A percentile compares a stretch with the other conserved stretches of the same genome.
Evolutionary conservation across 768 basidiomycete genomes (phyloP).

Genomic region (Psilocybe cyanescens): DNA sequence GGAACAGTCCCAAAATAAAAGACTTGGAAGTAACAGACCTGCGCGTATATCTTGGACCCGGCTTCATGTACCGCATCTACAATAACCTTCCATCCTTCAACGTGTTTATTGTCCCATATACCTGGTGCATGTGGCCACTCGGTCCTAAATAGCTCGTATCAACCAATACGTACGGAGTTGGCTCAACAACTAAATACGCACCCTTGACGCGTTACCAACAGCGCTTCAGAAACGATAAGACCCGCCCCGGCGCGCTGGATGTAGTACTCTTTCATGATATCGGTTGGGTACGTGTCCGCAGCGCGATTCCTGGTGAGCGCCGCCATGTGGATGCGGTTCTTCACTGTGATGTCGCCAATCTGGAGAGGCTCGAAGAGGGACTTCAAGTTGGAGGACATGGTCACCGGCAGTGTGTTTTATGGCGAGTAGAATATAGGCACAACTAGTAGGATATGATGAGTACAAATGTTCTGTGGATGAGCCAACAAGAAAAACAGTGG

Average conservation of each 20-base stretch:
- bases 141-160: conserved; percentile 20
- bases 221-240: conserved; percentile 37
- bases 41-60: conserved; percentile 39
- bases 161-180: not conserved
- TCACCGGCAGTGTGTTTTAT: too few relatives aligned
- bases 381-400: not conserved
- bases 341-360: conserved; percentile 36
- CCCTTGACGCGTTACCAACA: conserved; percentile 35
- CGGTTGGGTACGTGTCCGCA: conserved; percentile 37
- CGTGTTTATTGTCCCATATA: conserved; percentile 40
- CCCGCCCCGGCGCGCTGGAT: conserved; percentile 37
- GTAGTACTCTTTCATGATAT: conserved; percentile 38
- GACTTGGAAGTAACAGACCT: conserved; percentile 25
- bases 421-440: too few relatives aligned
- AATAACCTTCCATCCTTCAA: conserved; percentile 40
- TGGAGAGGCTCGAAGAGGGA: conserved; percentile 36
- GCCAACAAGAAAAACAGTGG: not conserved
- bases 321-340: conserved; percentile 43
- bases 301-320: conserved; percentile 45
- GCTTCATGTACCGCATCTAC: conserved; percentile 41
- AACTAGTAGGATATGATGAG: too few relatives aligned
- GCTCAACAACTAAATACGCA: conserved; percentile 1
- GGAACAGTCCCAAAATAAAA: too few relatives aligned
- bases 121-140: conserved; percentile 43
- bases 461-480: too few relatives aligned